These are phyloP conservation scores for Clarireedia hainanense DNA, from an alignment of 2,329 filamentous ascomycete species.

Conservation along the genomic window DNA sequence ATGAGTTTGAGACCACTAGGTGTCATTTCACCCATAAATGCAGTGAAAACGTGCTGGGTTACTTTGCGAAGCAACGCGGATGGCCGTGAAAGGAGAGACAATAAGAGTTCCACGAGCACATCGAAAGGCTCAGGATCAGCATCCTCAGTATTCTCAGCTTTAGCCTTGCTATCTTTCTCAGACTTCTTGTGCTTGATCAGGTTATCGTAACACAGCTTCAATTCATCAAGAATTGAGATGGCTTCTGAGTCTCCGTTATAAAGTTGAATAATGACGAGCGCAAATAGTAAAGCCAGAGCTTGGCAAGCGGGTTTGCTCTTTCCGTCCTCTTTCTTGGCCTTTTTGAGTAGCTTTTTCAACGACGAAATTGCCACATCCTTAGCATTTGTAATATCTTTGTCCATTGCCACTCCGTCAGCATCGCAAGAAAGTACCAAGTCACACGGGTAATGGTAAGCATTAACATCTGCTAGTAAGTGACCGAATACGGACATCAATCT, in stretches of 20 bases:
- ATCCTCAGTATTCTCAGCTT: conserved; percentile 39
- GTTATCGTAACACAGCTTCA: conserved; percentile 67
- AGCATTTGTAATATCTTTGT: conserved; percentile 45
- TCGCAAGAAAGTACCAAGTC: conserved; percentile 20
- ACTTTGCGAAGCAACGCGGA: conserved; percentile 80
- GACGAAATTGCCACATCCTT: conserved; percentile 44
- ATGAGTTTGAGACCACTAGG: conserved; percentile 60
- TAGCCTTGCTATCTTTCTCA: conserved; percentile 43
- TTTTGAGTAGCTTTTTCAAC: conserved; percentile 45
- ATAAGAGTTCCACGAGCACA: conserved; percentile 74
- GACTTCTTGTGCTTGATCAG: conserved; percentile 39
- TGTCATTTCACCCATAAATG: conserved; percentile 70
- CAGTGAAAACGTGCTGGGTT: conserved; percentile 79
- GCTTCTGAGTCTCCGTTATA: conserved; percentile 88
- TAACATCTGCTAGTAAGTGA: conserved; percentile 45
- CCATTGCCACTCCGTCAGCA: conserved; percentile 41
- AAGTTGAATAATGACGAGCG: conserved; percentile 76
- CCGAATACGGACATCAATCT: conserved; percentile 51
- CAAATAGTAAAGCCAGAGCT: conserved; percentile 73
- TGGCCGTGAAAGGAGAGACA: conserved; percentile 82
- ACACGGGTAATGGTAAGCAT: conserved; percentile 39
- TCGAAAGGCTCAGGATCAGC: conserved; percentile 53
- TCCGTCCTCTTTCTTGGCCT: conserved; percentile 29
- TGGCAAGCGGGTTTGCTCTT: conserved; percentile 34
- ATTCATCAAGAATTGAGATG: conserved; percentile 70